These are phyloP conservation scores for Hanseniaspora mollemarum DNA, from an alignment of 805 yeast species.

Conservation along the genomic window DNA sequence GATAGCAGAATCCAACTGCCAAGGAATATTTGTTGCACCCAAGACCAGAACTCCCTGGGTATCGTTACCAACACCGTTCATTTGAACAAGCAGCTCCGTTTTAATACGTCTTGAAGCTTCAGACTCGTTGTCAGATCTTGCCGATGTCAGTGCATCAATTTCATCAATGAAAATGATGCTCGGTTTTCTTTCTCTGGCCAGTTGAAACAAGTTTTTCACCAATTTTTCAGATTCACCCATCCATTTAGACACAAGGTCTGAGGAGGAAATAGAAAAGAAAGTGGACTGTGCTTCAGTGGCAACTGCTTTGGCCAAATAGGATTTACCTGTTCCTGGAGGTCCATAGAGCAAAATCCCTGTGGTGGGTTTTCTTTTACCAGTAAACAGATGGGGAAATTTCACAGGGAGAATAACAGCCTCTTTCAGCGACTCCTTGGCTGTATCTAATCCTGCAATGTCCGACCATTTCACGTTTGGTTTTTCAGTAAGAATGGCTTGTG, in stretches of 20 bases:
- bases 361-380: conserved; percentile 87
- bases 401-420: conserved; percentile 97
- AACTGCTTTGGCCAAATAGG: conserved; percentile 92
- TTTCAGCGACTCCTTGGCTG: conserved; percentile 90
- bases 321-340: conserved; percentile 97
- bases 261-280: conserved; percentile 89
- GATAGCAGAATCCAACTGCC: conserved; percentile 97
- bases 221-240: conserved; percentile 97
- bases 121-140: conserved; percentile 94
- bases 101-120: conserved; percentile 94
- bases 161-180: conserved; percentile 94
- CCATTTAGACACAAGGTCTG: conserved; percentile 95
- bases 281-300: conserved; percentile 98
- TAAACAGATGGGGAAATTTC: conserved; percentile 87
- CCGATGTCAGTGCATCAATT: conserved; percentile 95
- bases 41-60: conserved; percentile 81
- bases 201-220: conserved; percentile 83
- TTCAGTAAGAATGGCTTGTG: conserved; percentile 83
- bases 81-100: conserved; percentile 89
- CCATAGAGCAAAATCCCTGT: conserved; percentile 81
- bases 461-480: conserved; percentile 89
- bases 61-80: conserved; percentile 98
- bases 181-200: conserved; percentile 95
- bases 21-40: conserved; percentile 97
- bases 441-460: conserved; percentile 91